Conservation (phyloP, 148 eudicot species). For the Rhododendron griersonianum region DNA sequence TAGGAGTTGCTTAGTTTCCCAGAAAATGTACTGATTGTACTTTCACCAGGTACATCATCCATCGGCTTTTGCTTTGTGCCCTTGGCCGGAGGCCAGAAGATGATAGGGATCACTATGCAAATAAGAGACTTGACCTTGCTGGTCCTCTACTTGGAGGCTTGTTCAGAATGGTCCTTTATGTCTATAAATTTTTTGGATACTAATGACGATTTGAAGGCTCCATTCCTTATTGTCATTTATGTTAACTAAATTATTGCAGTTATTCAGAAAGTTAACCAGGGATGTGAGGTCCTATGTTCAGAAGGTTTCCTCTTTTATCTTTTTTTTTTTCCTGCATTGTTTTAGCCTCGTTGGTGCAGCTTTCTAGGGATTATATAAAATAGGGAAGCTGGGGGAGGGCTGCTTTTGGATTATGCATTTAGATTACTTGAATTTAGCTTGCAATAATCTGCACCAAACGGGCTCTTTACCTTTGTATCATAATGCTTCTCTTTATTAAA, state of each 20-base stretch:
- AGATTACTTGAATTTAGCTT: neutral
- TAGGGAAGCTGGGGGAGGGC: neutral
- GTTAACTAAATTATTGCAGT: slow-evolving; percentile 26
- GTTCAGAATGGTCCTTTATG: slow-evolving; percentile 55
- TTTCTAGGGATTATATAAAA: neutral
- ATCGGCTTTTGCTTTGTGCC: slow-evolving; percentile 86
- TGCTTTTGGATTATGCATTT: neutral
- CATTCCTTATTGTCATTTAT: neutral
- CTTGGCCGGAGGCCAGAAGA: slow-evolving; percentile 88
- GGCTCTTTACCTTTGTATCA: neutral
- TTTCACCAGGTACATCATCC: slow-evolving; percentile 56
- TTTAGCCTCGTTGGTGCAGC: neutral
- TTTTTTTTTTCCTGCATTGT: neutral
- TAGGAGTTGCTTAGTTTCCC: neutral
- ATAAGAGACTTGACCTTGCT: slow-evolving; percentile 95
- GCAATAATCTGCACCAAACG: neutral
- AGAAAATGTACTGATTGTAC: neutral
- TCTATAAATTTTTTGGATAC: neutral
- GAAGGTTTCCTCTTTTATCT: slow-evolving; percentile 35
- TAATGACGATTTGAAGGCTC: neutral
- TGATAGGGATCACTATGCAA: slow-evolving; percentile 96
- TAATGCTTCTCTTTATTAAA: neutral
- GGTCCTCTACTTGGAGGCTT: slow-evolving; percentile 94
- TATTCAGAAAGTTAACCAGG: slow-evolving; percentile 90
- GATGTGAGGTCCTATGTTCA: slow-evolving; percentile 93